Conservation (phyloP, 495 filamentous ascomycete genomes). For the Pseudomonodictys pantanalensis region DNA sequence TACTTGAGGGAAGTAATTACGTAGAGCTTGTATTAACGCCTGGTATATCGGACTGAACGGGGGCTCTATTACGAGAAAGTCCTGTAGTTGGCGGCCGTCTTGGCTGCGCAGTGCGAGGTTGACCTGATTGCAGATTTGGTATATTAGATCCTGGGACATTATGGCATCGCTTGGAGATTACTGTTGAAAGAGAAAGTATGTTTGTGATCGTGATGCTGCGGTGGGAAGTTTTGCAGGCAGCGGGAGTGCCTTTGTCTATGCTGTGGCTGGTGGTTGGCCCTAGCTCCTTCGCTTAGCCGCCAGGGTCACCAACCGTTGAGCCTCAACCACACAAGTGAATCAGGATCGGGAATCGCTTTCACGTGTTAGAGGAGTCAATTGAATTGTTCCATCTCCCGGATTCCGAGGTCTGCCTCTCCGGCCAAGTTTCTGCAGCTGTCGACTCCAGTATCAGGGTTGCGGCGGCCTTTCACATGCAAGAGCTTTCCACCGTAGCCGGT, state of each 20-base stretch:
- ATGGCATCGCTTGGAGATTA: not conserved
- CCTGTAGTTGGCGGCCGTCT: conserved; percentile 54
- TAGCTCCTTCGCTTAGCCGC: no score
- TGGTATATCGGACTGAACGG: conserved; percentile 63
- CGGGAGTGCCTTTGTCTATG: no score
- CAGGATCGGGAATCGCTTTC: not conserved
- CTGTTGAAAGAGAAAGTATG: not conserved
- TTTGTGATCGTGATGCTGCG: not conserved
- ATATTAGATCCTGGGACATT: conserved; percentile 42
- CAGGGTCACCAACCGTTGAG: no score
- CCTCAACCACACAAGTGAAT: not conserved
- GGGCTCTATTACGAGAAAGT: conserved; percentile 63
- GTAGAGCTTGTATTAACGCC: conserved; percentile 64
- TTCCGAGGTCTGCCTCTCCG: no score
- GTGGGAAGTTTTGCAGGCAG: not conserved
- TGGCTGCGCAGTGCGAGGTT: conserved; percentile 52
- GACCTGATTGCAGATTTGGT: conserved; percentile 56
- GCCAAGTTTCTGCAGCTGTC: not conserved
- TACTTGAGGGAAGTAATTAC: conserved; percentile 50
- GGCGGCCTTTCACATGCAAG: not conserved
- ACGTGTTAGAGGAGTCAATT: conserved; percentile 2
- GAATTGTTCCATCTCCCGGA: not conserved
- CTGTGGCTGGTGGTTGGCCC: no score
- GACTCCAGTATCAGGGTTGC: no score
- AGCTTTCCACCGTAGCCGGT: not conserved